Base-by-base conservation (phyloP, 106 monocot genomes). In the Dendrobium huoshanense region DNA sequence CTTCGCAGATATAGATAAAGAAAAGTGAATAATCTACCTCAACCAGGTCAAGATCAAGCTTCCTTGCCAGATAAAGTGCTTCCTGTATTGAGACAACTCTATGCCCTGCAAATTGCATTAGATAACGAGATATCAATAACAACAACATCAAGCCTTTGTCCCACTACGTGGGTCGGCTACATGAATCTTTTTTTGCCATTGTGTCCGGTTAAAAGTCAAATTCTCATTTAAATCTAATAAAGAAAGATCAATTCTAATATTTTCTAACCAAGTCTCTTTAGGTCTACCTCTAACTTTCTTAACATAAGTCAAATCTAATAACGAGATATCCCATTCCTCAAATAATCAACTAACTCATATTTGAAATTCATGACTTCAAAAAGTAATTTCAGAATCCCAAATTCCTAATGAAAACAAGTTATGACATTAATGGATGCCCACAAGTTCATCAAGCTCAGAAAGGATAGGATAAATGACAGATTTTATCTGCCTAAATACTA, bases 41-140 rank as follows among this genome's bases (percentile, higher is more conserved):
- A 74, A 95, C 95, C 77, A 95, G 84, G 85, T 95, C 95, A 75
- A 95, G 78, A 64, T 88, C 79, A 40, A 87, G 87, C 43, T 31
- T 81, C 77, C 22, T 87, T 68, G 95, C 95, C 81, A 90, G 87
- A 82, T 86, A 79, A 79, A 92, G 87, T 68, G 95, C 95, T 82
- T 95, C 95, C 49, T 55, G 76, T 22, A 72, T 82, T 75, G 95
- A 84, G 24, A 95, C 82, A 81, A 95, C 61, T 7, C 31, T 72
- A 85, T 95, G 95, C 51, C 92, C 94, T 94, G 68, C 25, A 89
- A 88, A 78, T 4, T 45, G 10, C 40, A 68, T 31, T 79, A 43
- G 43, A 74, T 74, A 5, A 44, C 18, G 2, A 42, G 29, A 41
- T 43, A 37, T 43, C 44, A 31, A 31, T 31, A 31, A 31, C 31